Conservation (phyloP, 768 basidiomycete genomes). For the Grammothele lineata region DNA sequence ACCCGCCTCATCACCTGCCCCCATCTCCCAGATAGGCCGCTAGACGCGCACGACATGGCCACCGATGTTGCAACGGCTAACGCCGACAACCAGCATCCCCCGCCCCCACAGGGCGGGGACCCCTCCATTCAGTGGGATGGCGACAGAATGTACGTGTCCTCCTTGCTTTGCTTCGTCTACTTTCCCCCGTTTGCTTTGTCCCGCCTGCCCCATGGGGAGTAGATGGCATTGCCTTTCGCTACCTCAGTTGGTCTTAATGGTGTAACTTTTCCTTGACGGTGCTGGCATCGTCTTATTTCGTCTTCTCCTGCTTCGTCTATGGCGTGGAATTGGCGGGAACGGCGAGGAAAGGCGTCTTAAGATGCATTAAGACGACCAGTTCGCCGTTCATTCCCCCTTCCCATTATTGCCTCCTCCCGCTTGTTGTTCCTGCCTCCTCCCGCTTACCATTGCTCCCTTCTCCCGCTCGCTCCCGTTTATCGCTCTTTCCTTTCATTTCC, state of each 20-base stretch:
- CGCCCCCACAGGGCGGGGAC: not conserved
- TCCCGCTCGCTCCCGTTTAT: too few species aligned
- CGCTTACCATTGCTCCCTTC: too few species aligned
- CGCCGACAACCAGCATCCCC: not conserved
- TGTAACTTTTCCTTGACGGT: constrained; percentile 1
- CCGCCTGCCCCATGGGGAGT: constrained; percentile 16
- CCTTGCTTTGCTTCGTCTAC: not conserved
- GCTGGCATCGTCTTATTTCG: too few species aligned
- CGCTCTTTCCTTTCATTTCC: too few species aligned
- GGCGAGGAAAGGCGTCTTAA: too few species aligned
- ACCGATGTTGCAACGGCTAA: constrained; percentile 8
- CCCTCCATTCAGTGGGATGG: constrained; percentile 66
- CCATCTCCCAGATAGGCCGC: constrained; percentile 8
- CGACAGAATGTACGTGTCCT: constrained; percentile 64
- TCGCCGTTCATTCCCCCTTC: too few species aligned
- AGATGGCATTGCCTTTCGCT: not conserved
- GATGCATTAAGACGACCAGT: too few species aligned
- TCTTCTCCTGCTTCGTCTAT: too few species aligned
- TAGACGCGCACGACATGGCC: constrained; percentile 17
- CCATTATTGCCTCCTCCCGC: too few species aligned
- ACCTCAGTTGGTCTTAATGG: not conserved
- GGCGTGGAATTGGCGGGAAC: too few species aligned
- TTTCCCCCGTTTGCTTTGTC: not conserved
- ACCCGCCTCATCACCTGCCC: not conserved
- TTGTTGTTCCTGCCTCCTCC: too few species aligned